A percentile compares a stretch with the other conserved stretches of the same genome.
Conservation (phyloP, 768 basidiomycete genomes). For the Pleurotus tuoliensis region DNA sequence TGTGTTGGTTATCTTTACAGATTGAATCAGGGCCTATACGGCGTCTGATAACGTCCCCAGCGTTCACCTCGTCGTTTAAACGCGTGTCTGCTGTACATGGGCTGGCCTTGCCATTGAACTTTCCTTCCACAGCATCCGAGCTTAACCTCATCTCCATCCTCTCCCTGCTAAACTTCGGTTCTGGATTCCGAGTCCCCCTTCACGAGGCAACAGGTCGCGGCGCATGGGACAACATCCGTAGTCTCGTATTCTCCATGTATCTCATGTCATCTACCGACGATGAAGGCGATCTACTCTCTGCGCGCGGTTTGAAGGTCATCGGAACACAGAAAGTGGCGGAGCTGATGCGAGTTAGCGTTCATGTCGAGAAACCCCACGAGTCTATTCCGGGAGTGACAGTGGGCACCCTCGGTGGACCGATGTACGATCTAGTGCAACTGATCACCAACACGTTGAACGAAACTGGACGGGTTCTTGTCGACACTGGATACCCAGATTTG, state of each 20-base stretch:
- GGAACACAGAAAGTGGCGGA: conserved; percentile 59
- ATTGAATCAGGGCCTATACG: conserved; percentile 54
- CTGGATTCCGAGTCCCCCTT: conserved; percentile 73
- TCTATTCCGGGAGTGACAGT: conserved; percentile 65
- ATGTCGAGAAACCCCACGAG: conserved; percentile 69
- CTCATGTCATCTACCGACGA: conserved; percentile 57
- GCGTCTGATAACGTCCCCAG: conserved; percentile 58
- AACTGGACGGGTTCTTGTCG: conserved; percentile 64
- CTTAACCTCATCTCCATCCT: conserved; percentile 79
- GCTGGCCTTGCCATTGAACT: conserved; percentile 73
- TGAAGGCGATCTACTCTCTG: conserved; percentile 58
- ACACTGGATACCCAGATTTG: conserved; percentile 61
- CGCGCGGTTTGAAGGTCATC: conserved; percentile 59
- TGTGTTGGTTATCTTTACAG: conserved; percentile 27
- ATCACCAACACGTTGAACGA: conserved; percentile 62
- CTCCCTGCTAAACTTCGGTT: conserved; percentile 79
- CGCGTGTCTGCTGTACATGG: conserved; percentile 65
- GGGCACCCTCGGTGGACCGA: conserved; percentile 71
- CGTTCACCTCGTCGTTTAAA: conserved; percentile 59
- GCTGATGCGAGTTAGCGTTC: conserved; percentile 65
- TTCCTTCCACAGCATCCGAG: conserved; percentile 68
- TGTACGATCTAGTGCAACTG: conserved; percentile 69
- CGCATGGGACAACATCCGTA: conserved; percentile 80
- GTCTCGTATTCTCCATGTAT: conserved; percentile 68
- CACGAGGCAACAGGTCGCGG: conserved; percentile 72